Base-by-base conservation (phyloP, 345 rosid genomes). In the Brassica cretica region DNA sequence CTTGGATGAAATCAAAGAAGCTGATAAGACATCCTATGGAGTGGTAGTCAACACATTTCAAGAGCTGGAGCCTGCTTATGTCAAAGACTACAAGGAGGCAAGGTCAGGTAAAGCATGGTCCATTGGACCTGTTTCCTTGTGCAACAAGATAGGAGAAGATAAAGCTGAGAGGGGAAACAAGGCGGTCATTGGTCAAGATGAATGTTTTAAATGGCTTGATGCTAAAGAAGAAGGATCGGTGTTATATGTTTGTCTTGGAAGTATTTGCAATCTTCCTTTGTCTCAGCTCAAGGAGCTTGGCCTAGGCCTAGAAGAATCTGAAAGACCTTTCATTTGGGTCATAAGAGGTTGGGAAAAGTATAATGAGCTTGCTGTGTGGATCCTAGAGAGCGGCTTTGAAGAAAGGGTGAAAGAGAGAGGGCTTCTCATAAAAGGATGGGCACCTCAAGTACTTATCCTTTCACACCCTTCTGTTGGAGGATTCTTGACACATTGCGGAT, bases 311-410 rank as follows among this genome's bases (percentile, higher is more conserved):
- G 89, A 85, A 24, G 85, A 81, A 33, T 85, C 88, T 3, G 64
- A 71, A 12, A 70, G 69, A 15, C 80, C 84, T 0, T 88, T 87
- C 35, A 73, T 91, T 19, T 91, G 90, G 97, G 93, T 85, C 5
- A 80, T 80, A 7, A 84, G 84, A 80, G 70, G 82, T 2, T 84
- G 79, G 18, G 80, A 78, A 7, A 74, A 66, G 24, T 16, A 72
- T 0, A 62, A 70, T 59, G 82, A 68, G 39, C 1, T 84, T 9
- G 59, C 27, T 15, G 82, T 78, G 7, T 87, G 88, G 89, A 24
- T 81, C 4, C 3, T 0, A 12, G 78, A 85, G 35, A 74, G 75
- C 4, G 69, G 78, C 0, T 78, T 60, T 3, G 77, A 82, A 11
- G 71, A 74, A 37, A 74, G 82, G 5, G 30, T 19, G 14, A 78